Percentiles rank a stretch among this genome's conserved stretches.
phyloP scores from a whole-genome alignment of 176 grass and related monocot species.

The Carex kokanica region DNA sequence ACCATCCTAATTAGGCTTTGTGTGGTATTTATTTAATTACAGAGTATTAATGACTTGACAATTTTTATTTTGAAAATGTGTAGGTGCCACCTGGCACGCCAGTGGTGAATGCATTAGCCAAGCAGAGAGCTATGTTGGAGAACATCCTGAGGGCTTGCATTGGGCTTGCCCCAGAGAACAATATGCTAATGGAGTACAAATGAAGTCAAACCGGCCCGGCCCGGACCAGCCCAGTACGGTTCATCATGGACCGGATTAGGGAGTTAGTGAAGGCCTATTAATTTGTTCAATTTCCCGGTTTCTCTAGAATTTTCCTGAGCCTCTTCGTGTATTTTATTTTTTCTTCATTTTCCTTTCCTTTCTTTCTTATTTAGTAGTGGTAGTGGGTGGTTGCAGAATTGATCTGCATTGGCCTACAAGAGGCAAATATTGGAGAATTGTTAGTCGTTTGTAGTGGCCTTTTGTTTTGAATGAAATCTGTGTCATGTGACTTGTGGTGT shows the following conservation, averaged over 20 bases:
- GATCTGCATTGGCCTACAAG: neutral
- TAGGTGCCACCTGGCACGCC: slow-evolving; percentile 91
- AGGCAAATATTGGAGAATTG: neutral
- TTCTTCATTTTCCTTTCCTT: slow-evolving; percentile 29
- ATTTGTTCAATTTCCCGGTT: neutral
- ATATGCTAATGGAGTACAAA: slow-evolving; percentile 98
- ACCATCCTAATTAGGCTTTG: neutral
- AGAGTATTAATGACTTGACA: neutral
- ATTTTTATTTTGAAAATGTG: slow-evolving; percentile 16
- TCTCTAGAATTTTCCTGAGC: slow-evolving; percentile 2
- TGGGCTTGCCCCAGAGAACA: slow-evolving; percentile 87
- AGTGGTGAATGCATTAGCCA: slow-evolving; percentile 88
- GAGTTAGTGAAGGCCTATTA: neutral
- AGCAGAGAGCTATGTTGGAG: slow-evolving; percentile 98
- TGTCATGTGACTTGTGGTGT: neutral
- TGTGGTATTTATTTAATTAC: neutral
- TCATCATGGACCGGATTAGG: neutral
- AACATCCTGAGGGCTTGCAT: slow-evolving; percentile 98
- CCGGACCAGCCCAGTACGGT: neutral
- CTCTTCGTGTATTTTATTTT: neutral
- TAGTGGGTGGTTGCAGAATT: neutral
- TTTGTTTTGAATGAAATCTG: slow-evolving; percentile 10
- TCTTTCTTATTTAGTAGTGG: slow-evolving; percentile 11
- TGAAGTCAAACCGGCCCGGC: slow-evolving; percentile 25
- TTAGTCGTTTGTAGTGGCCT: slow-evolving; percentile 8